Evolutionary conservation across 371 early-diverging fungal genomes (phyloP), one percentile per base, ranked within the genome.

Genomic region (Sporodiniella umbellata): DNA sequence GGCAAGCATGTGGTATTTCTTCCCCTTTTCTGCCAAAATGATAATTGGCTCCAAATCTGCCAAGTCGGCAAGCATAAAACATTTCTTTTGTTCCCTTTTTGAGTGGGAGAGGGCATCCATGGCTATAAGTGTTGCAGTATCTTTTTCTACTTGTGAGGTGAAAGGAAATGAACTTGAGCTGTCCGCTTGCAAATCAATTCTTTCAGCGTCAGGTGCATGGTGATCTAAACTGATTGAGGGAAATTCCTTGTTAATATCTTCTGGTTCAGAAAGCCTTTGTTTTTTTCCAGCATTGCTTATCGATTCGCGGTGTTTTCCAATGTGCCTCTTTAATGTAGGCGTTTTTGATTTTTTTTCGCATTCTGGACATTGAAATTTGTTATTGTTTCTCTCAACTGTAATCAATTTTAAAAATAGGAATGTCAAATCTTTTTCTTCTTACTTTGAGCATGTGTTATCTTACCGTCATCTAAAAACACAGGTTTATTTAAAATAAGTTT

Each of bases 31-130:
- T n/a, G n/a, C n/a, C n/a, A n/a, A n/a, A n/a, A n/a, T n/a, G 51
- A 33, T 51, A 24, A 53, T 53, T 51, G 51, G 42, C 23, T 42
- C 26, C 51, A 51, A 51, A 51, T 51, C 33, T 42, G 51, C 51
- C 25, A 51, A 43, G 44, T 51, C 18, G 53, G 53, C 40, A 45
- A 53, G 40, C 53, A 53, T 53, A 21, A 40, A 22, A 53, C 40
- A 40, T 53, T 46, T 45, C 53, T 53, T 31, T 53, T 45, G 53
- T 21, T 53, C 46, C 42, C 30, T 45, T 53, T 53, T 46, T 53
- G 53, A 53, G 23, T 46, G 53, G 46, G 53, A 53, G 30, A 53
- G 47, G 23, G 53, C 53, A 52, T 52, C 15, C 21, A 22, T 21
- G 53, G 47, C 46, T 15, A 53, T 39, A 25, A 46, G 46, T 46